These are phyloP conservation scores for Favolaschia claudopus DNA, from an alignment of 768 basidiomycete species.

Conservation along the genomic window DNA sequence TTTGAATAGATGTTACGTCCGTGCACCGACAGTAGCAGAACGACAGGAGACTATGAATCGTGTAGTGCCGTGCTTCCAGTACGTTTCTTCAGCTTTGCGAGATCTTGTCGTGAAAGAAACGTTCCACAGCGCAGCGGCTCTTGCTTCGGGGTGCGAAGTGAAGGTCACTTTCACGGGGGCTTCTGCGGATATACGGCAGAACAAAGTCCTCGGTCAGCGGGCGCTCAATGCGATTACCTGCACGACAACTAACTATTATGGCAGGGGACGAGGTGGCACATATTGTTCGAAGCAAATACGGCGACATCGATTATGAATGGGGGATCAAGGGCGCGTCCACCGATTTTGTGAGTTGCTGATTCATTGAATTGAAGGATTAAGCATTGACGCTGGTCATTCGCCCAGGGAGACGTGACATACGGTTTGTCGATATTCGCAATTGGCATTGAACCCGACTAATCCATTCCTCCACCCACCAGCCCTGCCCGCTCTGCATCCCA, in stretches of 20 bases:
- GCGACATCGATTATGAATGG: conserved; percentile 68
- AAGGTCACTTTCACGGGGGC: conserved; percentile 46
- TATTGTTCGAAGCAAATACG: conserved; percentile 67
- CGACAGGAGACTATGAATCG: conserved; percentile 63
- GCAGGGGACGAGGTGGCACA: conserved; percentile 71
- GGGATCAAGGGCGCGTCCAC: conserved; percentile 79
- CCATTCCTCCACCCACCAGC: conserved; percentile 43
- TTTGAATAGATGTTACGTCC: conserved; percentile 68
- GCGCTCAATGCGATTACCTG: neutral
- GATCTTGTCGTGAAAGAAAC: neutral
- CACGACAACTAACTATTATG: neutral
- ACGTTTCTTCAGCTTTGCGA: conserved; percentile 30
- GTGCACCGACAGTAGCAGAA: conserved; percentile 73
- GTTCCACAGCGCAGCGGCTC: conserved; percentile 62
- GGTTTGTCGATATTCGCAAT: no score
- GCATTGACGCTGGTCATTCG: neutral
- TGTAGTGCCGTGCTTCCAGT: conserved; percentile 79
- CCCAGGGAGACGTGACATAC: conserved; percentile 78
- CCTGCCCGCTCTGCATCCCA: conserved; percentile 77
- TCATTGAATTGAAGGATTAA: neutral
- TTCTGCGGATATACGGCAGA: conserved; percentile 70
- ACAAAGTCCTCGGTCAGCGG: conserved; percentile 62
- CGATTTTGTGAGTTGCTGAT: conserved; percentile 69
- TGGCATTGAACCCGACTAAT: neutral
- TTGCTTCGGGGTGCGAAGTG: conserved; percentile 70